Base-by-base conservation (phyloP, 2,329 filamentous ascomycete genomes). In the Trichoderma polysporum region DNA sequence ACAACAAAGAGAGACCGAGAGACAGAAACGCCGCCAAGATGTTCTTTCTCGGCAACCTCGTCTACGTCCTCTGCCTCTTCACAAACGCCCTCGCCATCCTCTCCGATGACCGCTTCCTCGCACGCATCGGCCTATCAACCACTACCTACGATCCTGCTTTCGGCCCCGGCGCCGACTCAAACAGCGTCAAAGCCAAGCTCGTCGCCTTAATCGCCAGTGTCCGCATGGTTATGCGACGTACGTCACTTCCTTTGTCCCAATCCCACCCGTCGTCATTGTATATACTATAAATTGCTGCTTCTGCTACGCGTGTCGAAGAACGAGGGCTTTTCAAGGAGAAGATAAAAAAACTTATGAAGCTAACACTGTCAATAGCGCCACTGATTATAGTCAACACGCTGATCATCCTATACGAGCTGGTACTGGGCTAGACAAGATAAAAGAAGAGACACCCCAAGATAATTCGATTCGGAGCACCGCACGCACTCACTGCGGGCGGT, bases 21-120 rank as follows among this genome's bases (percentile, higher is more conserved):
- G 15, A 10, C 1, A 22, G 29, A 35, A 27, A 49, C 4, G 50
- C 33, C 35, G 10, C 70, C 74, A 75, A 66, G 59, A 92, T 92
- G 90, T 83, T 93, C 70, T 86, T 94, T 82, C 81, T 88, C 70
- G 85, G 85, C 63, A 91, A 88, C 74, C 85, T 95, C 68, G 84
- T 95, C 78, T 94, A 94, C 79, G 77, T 94, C 72, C 86, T 88
- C 73, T 85, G 97, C 77, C 92, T 98, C 75, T 87, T 98, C 77
- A 89, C 95, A 80, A 99, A 99, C 80, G 92, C 93, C 71, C 90
- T 98, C 76, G 93, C 94, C 70, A 89, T 97, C 76, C 90, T 98
- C 71, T 97, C 93, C 73, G 94, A 97, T 87, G 93, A 97, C 81
- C 91, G 93, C 69, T 97, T 97, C 79, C 91, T 97, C 71, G 80